Evolutionary conservation across 176 grass and related monocot species (phyloP).

Genomic region (Luzula sylvatica): DNA sequence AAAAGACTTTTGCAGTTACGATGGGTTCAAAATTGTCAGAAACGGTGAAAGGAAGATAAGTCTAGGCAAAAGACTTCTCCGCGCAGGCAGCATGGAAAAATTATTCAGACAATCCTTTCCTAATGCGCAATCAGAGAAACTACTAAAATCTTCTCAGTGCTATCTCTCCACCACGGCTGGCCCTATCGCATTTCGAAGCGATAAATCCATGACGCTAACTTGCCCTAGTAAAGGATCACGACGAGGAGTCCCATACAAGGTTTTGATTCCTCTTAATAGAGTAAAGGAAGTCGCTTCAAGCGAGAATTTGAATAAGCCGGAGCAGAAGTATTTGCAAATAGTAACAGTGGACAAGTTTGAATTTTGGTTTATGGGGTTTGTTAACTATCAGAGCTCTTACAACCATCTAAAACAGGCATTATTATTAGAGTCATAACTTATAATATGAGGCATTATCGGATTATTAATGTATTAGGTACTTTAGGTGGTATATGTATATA

Average conservation of each 20-base stretch:
- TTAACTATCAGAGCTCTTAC: constrained; percentile 49
- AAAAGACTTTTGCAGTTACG: too few relatives aligned
- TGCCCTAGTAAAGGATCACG: constrained; percentile 16
- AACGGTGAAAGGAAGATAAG: constrained; percentile 70
- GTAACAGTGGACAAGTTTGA: constrained; percentile 65
- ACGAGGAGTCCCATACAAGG: constrained; percentile 71
- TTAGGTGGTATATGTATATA: too few relatives aligned
- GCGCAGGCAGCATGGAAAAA: constrained; percentile 79
- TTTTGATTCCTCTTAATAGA: constrained; percentile 43
- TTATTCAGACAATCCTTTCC: too few relatives aligned
- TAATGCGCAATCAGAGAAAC: constrained; percentile 44
- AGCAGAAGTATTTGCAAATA: constrained; percentile 74
- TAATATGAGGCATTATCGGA: too few relatives aligned
- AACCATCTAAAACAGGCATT: constrained; percentile 60
- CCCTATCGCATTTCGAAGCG: constrained; percentile 78
- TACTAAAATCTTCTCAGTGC: constrained; percentile 61
- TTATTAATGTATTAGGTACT: too few relatives aligned
- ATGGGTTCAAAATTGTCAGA: constrained; percentile 27
- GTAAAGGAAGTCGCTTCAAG: constrained; percentile 38
- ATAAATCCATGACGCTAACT: constrained; percentile 42
- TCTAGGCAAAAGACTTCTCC: constrained; percentile 52
- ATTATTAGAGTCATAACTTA: too few relatives aligned
- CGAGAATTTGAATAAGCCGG: constrained; percentile 46
- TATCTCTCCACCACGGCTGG: constrained; percentile 73
- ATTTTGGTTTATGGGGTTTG: constrained; percentile 95